A percentile compares a stretch with the other conserved stretches of the same genome.
These are phyloP conservation scores for Phytophthora europaea DNA, from an alignment of 352 stramenopile genomes.

Conservation along the genomic window DNA sequence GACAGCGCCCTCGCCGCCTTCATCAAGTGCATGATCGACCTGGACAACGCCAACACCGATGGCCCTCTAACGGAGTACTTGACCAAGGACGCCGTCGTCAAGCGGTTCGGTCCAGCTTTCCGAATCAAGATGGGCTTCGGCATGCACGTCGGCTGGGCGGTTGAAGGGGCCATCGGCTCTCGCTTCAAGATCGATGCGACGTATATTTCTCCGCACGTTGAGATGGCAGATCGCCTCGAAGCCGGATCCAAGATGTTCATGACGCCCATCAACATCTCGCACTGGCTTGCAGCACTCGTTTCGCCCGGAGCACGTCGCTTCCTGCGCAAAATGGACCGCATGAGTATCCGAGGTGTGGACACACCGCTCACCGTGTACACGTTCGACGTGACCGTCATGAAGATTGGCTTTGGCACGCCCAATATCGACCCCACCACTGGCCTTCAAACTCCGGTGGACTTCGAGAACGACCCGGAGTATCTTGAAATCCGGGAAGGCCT, in stretches of 20 bases:
- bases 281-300: constrained; percentile 83
- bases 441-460: constrained; percentile 76
- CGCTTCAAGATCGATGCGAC: constrained; percentile 98
- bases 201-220: constrained; percentile 96
- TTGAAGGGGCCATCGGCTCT: constrained; percentile 97
- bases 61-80: constrained; percentile 80
- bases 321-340: constrained; percentile 85
- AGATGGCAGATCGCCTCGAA: constrained; percentile 95
- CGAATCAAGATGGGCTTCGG: constrained; percentile 95
- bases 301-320: constrained; percentile 78
- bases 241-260: constrained; percentile 95
- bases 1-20: constrained; percentile 96
- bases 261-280: constrained; percentile 86
- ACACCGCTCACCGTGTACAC: constrained; percentile 89
- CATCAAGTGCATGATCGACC: constrained; percentile 94
- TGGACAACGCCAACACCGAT: constrained; percentile 87
- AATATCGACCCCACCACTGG: constrained; percentile 73
- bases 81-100: constrained; percentile 75
- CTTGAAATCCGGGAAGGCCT: constrained; percentile 86
- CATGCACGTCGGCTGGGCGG: constrained; percentile 97
- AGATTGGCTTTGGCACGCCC: constrained; percentile 78
- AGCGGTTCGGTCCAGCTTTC: constrained; percentile 84
- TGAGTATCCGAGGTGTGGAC: constrained; percentile 87
- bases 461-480: constrained; percentile 87
- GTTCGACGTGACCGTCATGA: constrained; percentile 88